Base-by-base conservation (phyloP, 495 filamentous ascomycete species). In the Penicillium fimorum region DNA sequence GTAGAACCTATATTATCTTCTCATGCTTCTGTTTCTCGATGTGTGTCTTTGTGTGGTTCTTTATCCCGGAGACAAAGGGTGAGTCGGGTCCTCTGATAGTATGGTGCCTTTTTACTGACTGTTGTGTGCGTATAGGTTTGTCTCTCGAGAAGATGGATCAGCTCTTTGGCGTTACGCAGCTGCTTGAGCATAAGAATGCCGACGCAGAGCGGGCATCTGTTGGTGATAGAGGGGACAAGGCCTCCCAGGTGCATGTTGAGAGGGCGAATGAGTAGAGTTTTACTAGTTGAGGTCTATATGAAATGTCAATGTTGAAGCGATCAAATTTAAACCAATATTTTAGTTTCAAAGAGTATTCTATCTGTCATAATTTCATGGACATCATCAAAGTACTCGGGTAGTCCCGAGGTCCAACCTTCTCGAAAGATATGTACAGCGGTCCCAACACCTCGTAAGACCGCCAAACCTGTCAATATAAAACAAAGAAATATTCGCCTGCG, bases 51-150 rank as follows among this genome's bases (percentile, higher is more conserved):
- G 84, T 87, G 11, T 87, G 79, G 78, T 87, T 90, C 74, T 84
- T 87, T 51, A 79, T 89, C 38, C 86, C 86, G 2, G 87, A 90
- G 70, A 90, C 87, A 1, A 90, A 89, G 74, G 87, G 84, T 76
- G 47, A 45, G 66, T 56, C 47, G 22, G 15, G n/a, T 32, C 8
- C 37, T 56, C 22, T 18, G 15, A 41, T 40, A 12, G 0, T 27
- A 22, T 47, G 33, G 9, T 37, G 12, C 11, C 12, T 37, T 10
- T 50, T 55, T 47, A 25, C 54, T 59, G 12, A 59, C 22, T 15
- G 2, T 18, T 1, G 18, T 30, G 38, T 17, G 40, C 6, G 0
- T 29, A 46, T 32, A 74, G 71, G 69, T n/a, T 37, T 75, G 48
- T 79, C 70, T 60, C 59, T 78, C 60, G 74, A 79, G 53, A 73